Evolutionary conservation across 768 basidiomycete species (phyloP).

Genomic region (Pleurotus citrinopileatus): DNA sequence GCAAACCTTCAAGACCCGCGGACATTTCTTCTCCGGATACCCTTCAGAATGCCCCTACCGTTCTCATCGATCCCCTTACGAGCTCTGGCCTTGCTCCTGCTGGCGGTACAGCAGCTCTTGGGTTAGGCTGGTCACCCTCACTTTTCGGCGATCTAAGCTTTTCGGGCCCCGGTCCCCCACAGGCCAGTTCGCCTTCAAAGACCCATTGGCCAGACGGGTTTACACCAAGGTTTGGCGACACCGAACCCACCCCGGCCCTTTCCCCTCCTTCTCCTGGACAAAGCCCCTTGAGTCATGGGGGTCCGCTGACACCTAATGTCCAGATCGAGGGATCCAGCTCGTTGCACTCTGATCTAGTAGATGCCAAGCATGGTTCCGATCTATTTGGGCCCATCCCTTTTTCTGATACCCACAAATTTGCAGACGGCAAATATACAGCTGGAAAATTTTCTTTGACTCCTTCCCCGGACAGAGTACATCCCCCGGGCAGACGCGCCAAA

Average conservation of each 20-base stretch:
- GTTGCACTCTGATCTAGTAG: not conserved
- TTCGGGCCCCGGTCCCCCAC: slow-evolving; percentile 13
- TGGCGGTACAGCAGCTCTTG: slow-evolving; percentile 27
- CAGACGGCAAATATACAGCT: slow-evolving; percentile 70
- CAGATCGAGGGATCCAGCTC: slow-evolving; percentile 19
- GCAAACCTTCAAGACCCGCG: slow-evolving; percentile 31
- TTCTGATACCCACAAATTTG: slow-evolving; percentile 52
- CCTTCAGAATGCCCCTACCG: not conserved
- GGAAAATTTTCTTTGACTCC: slow-evolving; percentile 75
- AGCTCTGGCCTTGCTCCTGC: slow-evolving; percentile 28
- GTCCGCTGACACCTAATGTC: slow-evolving; percentile 53
- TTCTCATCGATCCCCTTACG: slow-evolving; percentile 11
- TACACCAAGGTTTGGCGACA: slow-evolving; percentile 26
- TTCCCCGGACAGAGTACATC: slow-evolving; percentile 52
- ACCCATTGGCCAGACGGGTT: slow-evolving; percentile 23
- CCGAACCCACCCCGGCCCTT: slow-evolving; percentile 33
- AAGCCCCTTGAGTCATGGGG: slow-evolving; percentile 44
- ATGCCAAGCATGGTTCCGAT: slow-evolving; percentile 16
- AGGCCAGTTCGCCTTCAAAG: slow-evolving; percentile 19
- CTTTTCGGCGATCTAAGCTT: slow-evolving; percentile 19
- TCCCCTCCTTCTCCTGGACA: slow-evolving; percentile 50
- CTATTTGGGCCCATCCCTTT: slow-evolving; percentile 78
- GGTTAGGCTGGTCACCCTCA: slow-evolving; percentile 27
- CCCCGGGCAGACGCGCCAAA: slow-evolving; percentile 14
- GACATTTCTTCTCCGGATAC: slow-evolving; percentile 9